These are phyloP conservation scores for Anisodus tanguticus DNA, from an alignment of 257 asterid species.

Conservation along the genomic window DNA sequence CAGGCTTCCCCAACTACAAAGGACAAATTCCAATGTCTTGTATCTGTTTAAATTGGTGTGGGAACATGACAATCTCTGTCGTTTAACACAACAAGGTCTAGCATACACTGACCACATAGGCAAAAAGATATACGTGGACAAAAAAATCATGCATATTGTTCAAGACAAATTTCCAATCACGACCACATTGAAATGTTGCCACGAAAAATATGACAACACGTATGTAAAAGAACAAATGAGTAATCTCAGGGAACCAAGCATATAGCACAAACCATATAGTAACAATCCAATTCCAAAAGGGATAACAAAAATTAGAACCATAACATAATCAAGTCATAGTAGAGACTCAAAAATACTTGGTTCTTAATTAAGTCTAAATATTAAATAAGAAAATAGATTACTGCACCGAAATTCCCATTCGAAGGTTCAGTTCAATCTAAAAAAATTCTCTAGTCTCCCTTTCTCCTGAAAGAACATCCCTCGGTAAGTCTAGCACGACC, in stretches of 20 bases:
- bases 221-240: not conserved
- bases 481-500: constrained; percentile 74
- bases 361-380: constrained; percentile 31
- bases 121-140: not conserved
- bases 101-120: not conserved
- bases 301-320: not conserved
- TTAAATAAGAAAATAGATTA: constrained; percentile 28
- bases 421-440: not conserved
- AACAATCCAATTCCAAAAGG: constrained; percentile 14
- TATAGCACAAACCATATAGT: not conserved
- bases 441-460: constrained; percentile 51
- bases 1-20: too few relatives aligned
- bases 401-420: constrained; percentile 20
- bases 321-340: constrained; percentile 10
- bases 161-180: not conserved
- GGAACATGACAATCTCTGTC: too few relatives aligned
- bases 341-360: not conserved
- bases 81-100: not conserved
- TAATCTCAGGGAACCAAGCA: not conserved
- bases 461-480: constrained; percentile 76
- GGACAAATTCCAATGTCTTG: too few relatives aligned
- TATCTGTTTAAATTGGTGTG: too few relatives aligned
- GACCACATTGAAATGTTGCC: not conserved
- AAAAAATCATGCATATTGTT: not conserved
- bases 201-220: not conserved